Base-by-base conservation (phyloP, 2,329 filamentous ascomycete genomes). In the Colletotrichum orbiculare region DNA sequence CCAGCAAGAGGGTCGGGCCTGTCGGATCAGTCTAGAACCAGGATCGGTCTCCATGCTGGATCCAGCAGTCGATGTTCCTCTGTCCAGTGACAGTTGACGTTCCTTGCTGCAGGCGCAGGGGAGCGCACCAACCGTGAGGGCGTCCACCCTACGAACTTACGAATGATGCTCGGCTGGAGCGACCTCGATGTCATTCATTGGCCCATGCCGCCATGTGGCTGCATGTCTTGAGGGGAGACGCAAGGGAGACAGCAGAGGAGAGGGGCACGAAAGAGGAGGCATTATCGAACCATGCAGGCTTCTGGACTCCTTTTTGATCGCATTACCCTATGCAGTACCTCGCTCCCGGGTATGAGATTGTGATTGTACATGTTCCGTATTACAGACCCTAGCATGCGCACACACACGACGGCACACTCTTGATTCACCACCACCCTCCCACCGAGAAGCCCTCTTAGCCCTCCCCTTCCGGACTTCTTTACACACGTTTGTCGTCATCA, bases 31-130 rank as follows among this genome's bases (percentile, higher is more conserved):
- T 66, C 53, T 57, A 41, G 42, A 63, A 41, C 63, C 53, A 63
- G 41, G 58, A 52, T 65, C 57, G 47, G 45, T 41, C 25, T 50
- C 62, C 62, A 65, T 62, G 35, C 63, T 64, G 46, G 53, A 66
- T 48, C 35, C 47, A 59, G 59, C 53, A 48, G 53, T 43, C 39
- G 37, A 42, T 49, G 38, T n/a, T 37, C n/a, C 37, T 33, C 48
- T 50, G 63, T 62, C 58, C 58, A 63, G 60, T 66, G 49, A 66
- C 54, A 64, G 60, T 37, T 60, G 64, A 60, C 54, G 35, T 15
- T 55, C 54, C 39, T n/a, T 64, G 35, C 38, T 66, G 64, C 54
- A 66, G 43, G 42, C 59, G 60, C 60, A 66, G 64, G 64, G 64
- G 49, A 52, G 48, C 42, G 53, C 34, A 34, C 49, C 64, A 66